These are phyloP conservation scores for Chlorociboria aeruginascens DNA, from an alignment of 495 filamentous ascomycete genomes.

Conservation along the genomic window DNA sequence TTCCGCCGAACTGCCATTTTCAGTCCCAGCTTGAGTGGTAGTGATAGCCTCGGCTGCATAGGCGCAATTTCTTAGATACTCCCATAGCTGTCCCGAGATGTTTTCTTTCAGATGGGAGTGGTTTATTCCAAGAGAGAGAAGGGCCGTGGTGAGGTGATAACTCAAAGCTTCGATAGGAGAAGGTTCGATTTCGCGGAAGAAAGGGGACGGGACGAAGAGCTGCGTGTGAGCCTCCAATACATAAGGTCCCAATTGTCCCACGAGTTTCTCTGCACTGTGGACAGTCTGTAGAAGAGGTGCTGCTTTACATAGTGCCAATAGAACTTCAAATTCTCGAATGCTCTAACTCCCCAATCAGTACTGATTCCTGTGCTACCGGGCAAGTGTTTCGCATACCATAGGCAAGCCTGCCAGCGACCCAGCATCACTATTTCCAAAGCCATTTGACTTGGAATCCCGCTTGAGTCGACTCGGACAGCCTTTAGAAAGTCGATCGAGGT, in stretches of 20 bases:
- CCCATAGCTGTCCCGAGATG: conserved; percentile 46
- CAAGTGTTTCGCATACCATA: conserved; percentile 30
- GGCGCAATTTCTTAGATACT: conserved; percentile 56
- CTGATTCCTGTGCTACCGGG: not conserved
- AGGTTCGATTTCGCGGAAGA: conserved; percentile 67
- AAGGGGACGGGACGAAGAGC: conserved; percentile 63
- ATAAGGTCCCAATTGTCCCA: conserved; percentile 65
- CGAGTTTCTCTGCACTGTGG: conserved; percentile 62
- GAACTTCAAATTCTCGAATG: conserved; percentile 76
- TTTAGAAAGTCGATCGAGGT: conserved; percentile 49
- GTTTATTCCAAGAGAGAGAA: conserved; percentile 64
- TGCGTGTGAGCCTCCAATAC: conserved; percentile 73
- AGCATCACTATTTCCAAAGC: conserved; percentile 1
- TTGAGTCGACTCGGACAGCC: conserved; percentile 33
- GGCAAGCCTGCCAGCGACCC: conserved; percentile 30
- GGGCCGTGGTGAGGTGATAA: conserved; percentile 60
- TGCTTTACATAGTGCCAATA: conserved; percentile 81
- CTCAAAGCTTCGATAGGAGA: conserved; percentile 85
- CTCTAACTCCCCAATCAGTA: conserved; percentile 25
- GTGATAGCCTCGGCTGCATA: conserved; percentile 29
- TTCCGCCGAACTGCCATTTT: conserved; percentile 27
- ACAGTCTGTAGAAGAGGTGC: conserved; percentile 54
- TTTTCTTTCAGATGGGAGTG: conserved; percentile 51
- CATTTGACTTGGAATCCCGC: conserved; percentile 12
- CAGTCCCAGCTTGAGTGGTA: conserved; percentile 19